Percentiles rank a stretch among this genome's conserved stretches.
Evolutionary conservation across 306 rosid species (phyloP).

Genomic region (Rubus idaeus): DNA sequence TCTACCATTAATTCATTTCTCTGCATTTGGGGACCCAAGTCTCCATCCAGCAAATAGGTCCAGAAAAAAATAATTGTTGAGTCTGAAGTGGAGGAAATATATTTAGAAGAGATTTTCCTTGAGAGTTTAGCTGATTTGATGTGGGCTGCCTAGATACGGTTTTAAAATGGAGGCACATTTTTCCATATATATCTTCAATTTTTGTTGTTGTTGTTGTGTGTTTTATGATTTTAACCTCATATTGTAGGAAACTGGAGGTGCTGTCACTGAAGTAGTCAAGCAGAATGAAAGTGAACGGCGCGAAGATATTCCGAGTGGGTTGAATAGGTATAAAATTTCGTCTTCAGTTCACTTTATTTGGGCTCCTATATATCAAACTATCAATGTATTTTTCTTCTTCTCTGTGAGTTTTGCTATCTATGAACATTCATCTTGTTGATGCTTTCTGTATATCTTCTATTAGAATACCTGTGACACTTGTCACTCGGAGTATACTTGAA

Average conservation of each 20-base stretch:
- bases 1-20: background rate
- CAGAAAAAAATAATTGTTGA: background rate
- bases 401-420: background rate
- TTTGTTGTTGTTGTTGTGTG: background rate
- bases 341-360: constrained; percentile 17
- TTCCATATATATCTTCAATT: background rate
- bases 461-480: constrained; percentile 83
- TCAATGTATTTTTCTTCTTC: background rate
- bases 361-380: background rate
- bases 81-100: background rate
- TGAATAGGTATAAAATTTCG: constrained; percentile 62
- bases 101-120: constrained; percentile 11
- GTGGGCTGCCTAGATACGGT: background rate
- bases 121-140: background rate
- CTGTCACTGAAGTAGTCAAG: constrained; percentile 46
- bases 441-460: constrained; percentile 12
- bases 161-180: constrained; percentile 10
- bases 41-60: background rate
- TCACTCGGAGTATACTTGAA: constrained; percentile 93
- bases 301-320: constrained; percentile 59
- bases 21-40: background rate
- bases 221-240: background rate
- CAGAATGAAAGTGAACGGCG: constrained; percentile 72
- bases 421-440: background rate
- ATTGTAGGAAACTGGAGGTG: constrained; percentile 69